Base-by-base conservation (phyloP, 1,139 yeast genomes). In the Petasospora rhodanensis region DNA sequence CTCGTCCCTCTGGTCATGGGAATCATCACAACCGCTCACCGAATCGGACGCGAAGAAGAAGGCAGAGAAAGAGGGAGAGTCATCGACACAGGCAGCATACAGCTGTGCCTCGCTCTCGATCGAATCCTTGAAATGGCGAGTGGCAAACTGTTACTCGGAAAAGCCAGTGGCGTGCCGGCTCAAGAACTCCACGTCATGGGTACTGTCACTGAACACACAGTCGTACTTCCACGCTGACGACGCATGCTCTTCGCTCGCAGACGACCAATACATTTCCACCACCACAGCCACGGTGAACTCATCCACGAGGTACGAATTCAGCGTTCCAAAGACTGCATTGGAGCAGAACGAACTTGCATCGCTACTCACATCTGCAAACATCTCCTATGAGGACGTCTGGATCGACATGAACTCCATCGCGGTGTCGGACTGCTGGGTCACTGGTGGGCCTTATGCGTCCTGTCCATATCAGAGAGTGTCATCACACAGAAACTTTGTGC, bases 401-500 rank as follows among this genome's bases (percentile, higher is more conserved):
- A 73, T 87, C 4, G 91, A 87, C 55, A 49, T 87, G 43, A 91
- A 91, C 54, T 86, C 91, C 19, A 68, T 91, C 13, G 73, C 86
- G 0, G 76, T 78, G 6, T 59, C 70, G 13, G 71, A 76, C 35
- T 89, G 98, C 54, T 89, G 93, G 87, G 89, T 87, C 3, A 60
- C 76, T 1, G 96, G 95, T 3, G 95, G 96, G 0, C 77, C 89
- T 0, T 69, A 73, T 41, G 80, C 93, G 0, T 58, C 62, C 21
- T 89, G 98, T 55, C 95, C 96, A 0, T 89, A 87, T 52, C 75
- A 73, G 38, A 63, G 61, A 33, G 68, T 70, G 1, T 66, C 76
- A 15, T 65, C 79, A 10, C 64, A 64, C 24, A 65, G 76, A 31
- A 74, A 73, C 36, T 79, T 84, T 42, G 75, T 76, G 0, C 66